These are phyloP conservation scores for Mariannaea sp. DNA, from an alignment of 2,329 filamentous ascomycete species.

Conservation along the genomic window DNA sequence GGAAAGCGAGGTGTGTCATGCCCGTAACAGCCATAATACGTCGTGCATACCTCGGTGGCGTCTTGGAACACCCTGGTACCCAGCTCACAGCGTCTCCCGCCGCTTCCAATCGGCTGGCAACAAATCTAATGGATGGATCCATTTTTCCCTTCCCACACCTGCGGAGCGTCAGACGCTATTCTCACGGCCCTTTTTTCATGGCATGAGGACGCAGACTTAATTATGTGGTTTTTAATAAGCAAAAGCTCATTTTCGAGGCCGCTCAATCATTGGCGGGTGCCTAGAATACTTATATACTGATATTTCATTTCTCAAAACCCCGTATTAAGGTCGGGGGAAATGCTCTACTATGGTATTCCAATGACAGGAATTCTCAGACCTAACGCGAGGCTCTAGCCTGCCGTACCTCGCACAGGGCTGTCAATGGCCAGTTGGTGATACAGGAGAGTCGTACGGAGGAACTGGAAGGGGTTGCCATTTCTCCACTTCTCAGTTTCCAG, in stretches of 20 bases:
- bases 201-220: constrained; percentile 15
- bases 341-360: too few species aligned
- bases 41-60: too few species aligned
- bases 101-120: constrained; percentile 35
- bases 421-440: constrained; percentile 2
- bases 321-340: too few species aligned
- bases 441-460: constrained; percentile 12
- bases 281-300: constrained; percentile 1
- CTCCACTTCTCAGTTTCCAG: constrained; percentile 16
- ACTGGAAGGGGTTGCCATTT: constrained; percentile 7
- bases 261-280: constrained; percentile 13
- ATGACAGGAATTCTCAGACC: neutral
- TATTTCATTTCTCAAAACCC: constrained; percentile 6
- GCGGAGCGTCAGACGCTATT: constrained; percentile 35
- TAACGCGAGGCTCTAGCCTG: neutral
- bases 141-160: constrained; percentile 29
- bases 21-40: constrained; percentile 36
- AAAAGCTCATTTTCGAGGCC: constrained; percentile 19
- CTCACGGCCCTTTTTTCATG: constrained; percentile 21
- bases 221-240: constrained; percentile 36
- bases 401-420: constrained; percentile 27
- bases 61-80: constrained; percentile 27
- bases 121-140: too few species aligned
- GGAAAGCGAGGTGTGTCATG: constrained; percentile 33
- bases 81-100: constrained; percentile 15